A percentile compares a stretch with the other conserved stretches of the same genome.
Evolutionary conservation across 768 basidiomycete genomes (phyloP).

Genomic region (Pholiota molesta): DNA sequence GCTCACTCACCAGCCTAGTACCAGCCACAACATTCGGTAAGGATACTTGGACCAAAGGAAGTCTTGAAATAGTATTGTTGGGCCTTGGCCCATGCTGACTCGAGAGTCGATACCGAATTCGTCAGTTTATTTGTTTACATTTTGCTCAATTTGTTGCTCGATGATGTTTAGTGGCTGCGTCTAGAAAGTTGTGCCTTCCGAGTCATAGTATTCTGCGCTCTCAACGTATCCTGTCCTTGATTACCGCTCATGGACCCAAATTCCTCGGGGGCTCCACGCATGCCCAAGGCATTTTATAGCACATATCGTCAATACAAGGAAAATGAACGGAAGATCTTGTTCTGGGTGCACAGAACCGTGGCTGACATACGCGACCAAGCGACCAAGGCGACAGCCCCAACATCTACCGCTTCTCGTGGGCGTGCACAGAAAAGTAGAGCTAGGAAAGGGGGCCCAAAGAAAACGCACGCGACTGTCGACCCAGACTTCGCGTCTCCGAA

Average conservation of each 20-base stretch:
- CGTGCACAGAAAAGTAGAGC: neutral
- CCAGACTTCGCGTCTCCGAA: neutral
- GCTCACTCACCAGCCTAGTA: too few relatives aligned
- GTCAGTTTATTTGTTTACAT: too few relatives aligned
- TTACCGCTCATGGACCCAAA: neutral
- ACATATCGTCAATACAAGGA: neutral
- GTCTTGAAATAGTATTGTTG: too few relatives aligned
- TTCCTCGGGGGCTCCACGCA: neutral
- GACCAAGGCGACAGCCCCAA: neutral
- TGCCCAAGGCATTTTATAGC: neutral
- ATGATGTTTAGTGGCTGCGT: too few relatives aligned
- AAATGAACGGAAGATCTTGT: neutral
- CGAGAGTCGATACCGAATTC: too few relatives aligned
- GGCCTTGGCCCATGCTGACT: too few relatives aligned
- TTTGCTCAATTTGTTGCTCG: too few relatives aligned
- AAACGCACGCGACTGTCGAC: neutral
- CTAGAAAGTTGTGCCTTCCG: too few relatives aligned
- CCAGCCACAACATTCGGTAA: too few relatives aligned
- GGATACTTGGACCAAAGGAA: too few relatives aligned
- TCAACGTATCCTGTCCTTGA: neutral
- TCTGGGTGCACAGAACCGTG: neutral
- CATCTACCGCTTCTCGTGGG: neutral
- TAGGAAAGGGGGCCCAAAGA: neutral
- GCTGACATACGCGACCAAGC: neutral
- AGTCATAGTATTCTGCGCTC: too few relatives aligned